Base-by-base conservation (phyloP, 2,329 filamentous ascomycete genomes). In the Microdochium paspali region DNA sequence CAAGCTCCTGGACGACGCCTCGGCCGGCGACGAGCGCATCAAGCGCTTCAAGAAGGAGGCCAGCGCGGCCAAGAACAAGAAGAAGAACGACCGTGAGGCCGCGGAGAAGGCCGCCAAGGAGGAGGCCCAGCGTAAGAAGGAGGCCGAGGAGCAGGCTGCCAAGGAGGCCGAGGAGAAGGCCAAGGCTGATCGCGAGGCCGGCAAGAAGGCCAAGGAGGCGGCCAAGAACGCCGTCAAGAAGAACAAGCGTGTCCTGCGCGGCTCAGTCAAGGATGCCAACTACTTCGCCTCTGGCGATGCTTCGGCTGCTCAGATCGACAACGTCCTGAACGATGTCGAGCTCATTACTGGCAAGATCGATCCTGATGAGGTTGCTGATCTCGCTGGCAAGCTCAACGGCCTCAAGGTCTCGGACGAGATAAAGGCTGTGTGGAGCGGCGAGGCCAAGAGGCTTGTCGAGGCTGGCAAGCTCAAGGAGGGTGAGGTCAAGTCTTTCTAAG, bases 191-290 rank as follows among this genome's bases (percentile, higher is more conserved):
- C 87, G 86, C 57, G 90, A 91, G 57, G 79, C 85, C 53, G 73
- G 73, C 61, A 98, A 97, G 82, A 98, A 98, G 80, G 85, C 87
- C 51, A 98, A 97, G 77, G 93, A 98, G 71, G 91, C 91, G 2
- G 93, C 93, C 49, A 98, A 98, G 83, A 96, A 90, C 63, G 93
- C 93, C 13, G 86, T 93, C 61, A 98, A 98, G 86, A 98, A 98
- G 87, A 98, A 98, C 81, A 96, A 96, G 81, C 89, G 93, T 76
- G 86, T 97, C 44, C 83, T 98, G 59, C 90, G 94, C 69, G 84
- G 82, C 52, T 90, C 87, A 55, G 87, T 91, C 70, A 98, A 98
- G 79, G 93, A 98, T 57, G 90, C 87, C 61, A 96, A 96, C 77
- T 98, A 98, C 82, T 96, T 98, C 67, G 77, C 75, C 49, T 73